Percentiles rank a stretch among this genome's conserved stretches.
Evolutionary conservation across 805 yeast species (phyloP).

Genomic region (Yamadazyma insecticola): DNA sequence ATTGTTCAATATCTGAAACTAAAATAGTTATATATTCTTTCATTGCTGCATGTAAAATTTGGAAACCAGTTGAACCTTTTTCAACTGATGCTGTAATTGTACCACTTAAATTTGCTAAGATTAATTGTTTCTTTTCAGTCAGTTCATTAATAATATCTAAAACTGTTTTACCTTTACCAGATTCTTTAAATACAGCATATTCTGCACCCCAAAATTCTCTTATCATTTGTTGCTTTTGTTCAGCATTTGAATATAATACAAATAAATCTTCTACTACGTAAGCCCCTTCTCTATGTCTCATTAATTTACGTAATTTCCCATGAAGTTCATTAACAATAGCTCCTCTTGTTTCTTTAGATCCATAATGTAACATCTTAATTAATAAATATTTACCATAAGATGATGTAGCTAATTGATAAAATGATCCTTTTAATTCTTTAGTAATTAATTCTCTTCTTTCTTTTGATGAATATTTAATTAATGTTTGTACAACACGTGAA

Average conservation of each 20-base stretch:
- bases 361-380: slow-evolving; percentile 87
- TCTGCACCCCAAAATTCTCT: slow-evolving; percentile 97
- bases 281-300: slow-evolving; percentile 98
- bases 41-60: slow-evolving; percentile 94
- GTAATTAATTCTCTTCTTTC: slow-evolving; percentile 73
- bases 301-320: slow-evolving; percentile 83
- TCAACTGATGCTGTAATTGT: slow-evolving; percentile 88
- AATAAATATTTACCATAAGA: slow-evolving; percentile 90
- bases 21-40: slow-evolving; percentile 76
- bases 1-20: slow-evolving; percentile 41
- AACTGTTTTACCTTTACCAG: slow-evolving; percentile 59
- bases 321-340: slow-evolving; percentile 78
- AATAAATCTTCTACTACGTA: slow-evolving; percentile 92
- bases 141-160: slow-evolving; percentile 62
- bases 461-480: slow-evolving; percentile 79
- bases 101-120: slow-evolving; percentile 70
- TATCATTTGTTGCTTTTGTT: slow-evolving; percentile 85
- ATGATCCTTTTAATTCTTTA: slow-evolving; percentile 65
- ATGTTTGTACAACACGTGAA: slow-evolving; percentile 90
- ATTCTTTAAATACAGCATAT: slow-evolving; percentile 83
- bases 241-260: slow-evolving; percentile 76
- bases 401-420: slow-evolving; percentile 79
- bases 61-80: slow-evolving; percentile 95
- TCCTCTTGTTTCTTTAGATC: slow-evolving; percentile 75
- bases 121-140: slow-evolving; percentile 72